Base-by-base conservation (phyloP, 1,139 yeast species). In the Taphrina pruni region DNA sequence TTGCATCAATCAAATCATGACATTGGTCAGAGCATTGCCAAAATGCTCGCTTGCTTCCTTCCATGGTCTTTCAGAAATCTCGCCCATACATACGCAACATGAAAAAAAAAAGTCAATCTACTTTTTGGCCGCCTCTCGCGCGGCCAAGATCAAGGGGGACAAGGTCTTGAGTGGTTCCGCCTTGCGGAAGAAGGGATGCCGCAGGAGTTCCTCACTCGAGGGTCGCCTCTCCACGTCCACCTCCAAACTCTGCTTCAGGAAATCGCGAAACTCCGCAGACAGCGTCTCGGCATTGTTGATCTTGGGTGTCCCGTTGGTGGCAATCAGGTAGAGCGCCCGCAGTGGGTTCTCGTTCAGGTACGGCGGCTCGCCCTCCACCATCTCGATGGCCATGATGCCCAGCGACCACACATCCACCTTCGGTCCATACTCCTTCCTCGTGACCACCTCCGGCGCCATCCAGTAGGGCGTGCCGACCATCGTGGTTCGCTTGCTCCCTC, bases 381-480 rank as follows among this genome's bases (percentile, higher is more conserved):
- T 94, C 79, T 94, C 99, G 76, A 94, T 92, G 21, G 93, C 88
- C 99, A 94, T 94, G 74, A 94, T 94, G 73, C 99, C 99, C 73
- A 94, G 81, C 12, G 97, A 90, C 99, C 99, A 94, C 66, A 95
- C 88, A 79, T 94, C 99, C 70, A 94, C 97, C 79, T 95, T 93
- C 52, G 97, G 96, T 1, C 97, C 99, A 78, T 94, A 94, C 75
- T 92, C 97, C 77, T 93, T 92, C 73, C 97, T 83, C 9, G 92
- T 87, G 26, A 94, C 97, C 70, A 94, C 97, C 79, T 94, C 99
- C 1, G 99, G 99, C 0, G 99, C 99, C 99, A 94, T 94, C 99
- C 99, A 94, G 78, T 94, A 94, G 5, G 99, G 99, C 0, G 99
- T 94, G n/a, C 99, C 99, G 21, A 94, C 99, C 96, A 94, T 90